These are phyloP conservation scores for Elongisporangium senticosum DNA, from an alignment of 352 stramenopile species.

Conservation along the genomic window DNA sequence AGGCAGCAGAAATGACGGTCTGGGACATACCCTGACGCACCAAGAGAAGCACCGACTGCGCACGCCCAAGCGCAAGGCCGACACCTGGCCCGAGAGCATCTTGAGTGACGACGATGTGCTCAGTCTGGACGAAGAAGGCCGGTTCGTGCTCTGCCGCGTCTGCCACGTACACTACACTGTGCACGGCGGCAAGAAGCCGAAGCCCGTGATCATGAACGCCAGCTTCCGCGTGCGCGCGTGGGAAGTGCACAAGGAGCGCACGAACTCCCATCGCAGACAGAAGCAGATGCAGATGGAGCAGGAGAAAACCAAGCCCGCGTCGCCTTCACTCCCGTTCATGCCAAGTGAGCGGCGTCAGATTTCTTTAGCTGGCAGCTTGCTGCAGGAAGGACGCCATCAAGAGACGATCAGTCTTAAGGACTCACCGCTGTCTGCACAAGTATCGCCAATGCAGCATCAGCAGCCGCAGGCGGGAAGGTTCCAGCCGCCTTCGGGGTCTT, in stretches of 20 bases:
- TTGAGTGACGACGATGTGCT: conserved; percentile 63
- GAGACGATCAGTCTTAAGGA: neutral
- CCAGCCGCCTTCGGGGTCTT: conserved; percentile 12
- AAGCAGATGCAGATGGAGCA: conserved; percentile 35
- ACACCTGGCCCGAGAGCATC: conserved; percentile 68
- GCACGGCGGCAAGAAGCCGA: conserved; percentile 75
- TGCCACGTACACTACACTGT: conserved; percentile 79
- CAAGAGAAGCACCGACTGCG: neutral
- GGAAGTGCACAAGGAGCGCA: conserved; percentile 81
- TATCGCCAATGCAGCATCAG: neutral
- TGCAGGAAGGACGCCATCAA: neutral
- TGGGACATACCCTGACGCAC: neutral
- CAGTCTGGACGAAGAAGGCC: conserved; percentile 71
- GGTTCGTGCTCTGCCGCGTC: conserved; percentile 77
- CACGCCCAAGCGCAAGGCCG: conserved; percentile 78
- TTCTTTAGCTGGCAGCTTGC: conserved; percentile 1
- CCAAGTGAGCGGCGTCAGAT: neutral
- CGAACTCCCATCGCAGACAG: conserved; percentile 69
- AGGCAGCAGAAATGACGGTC: neutral
- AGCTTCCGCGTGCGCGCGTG: conserved; percentile 72
- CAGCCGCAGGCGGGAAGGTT: conserved; percentile 2
- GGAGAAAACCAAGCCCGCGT: conserved; percentile 13
- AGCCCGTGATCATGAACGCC: conserved; percentile 80
- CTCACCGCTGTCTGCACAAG: neutral
- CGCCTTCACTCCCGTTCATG: neutral